Conservation (phyloP, 2,329 filamentous ascomycete genomes). For the Xylariales sp. region DNA sequence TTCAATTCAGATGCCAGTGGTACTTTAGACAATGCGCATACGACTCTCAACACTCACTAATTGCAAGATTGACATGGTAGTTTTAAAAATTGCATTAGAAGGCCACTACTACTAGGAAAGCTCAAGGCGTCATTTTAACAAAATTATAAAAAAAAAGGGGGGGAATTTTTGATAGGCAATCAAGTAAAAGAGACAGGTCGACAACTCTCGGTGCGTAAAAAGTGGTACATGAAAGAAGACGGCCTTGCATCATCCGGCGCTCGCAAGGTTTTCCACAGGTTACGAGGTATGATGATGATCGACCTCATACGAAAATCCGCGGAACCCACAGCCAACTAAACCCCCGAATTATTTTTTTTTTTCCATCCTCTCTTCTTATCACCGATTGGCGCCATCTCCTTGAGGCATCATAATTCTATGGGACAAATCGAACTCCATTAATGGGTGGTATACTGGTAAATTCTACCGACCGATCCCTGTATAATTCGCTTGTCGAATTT, state of each 20-base stretch:
- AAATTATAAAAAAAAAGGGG: conserved; percentile 20
- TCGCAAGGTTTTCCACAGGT: conserved; percentile 12
- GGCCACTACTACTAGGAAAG: conserved; percentile 51
- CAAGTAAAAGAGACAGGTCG: conserved; percentile 21
- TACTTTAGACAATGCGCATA: too few relatives aligned
- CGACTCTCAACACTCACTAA: too few relatives aligned
- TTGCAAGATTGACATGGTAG: too few relatives aligned
- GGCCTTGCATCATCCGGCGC: conserved; percentile 14
- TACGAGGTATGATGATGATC: conserved; percentile 10
- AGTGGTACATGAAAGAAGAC: conserved; percentile 18
- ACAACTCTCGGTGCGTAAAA: conserved; percentile 18
- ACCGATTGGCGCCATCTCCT: too few relatives aligned
- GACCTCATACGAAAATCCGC: conserved; percentile 4
- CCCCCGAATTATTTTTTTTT: neutral
- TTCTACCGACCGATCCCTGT: too few relatives aligned
- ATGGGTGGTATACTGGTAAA: too few relatives aligned
- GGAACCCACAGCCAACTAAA: conserved; percentile 4
- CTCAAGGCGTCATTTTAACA: conserved; percentile 30
- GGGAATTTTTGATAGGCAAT: conserved; percentile 18
- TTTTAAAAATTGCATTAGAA: conserved; percentile 62
- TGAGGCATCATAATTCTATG: too few relatives aligned
- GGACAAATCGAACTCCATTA: too few relatives aligned
- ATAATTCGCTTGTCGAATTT: too few relatives aligned
- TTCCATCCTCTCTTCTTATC: too few relatives aligned
- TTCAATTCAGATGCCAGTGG: too few relatives aligned